These are phyloP conservation scores for Chlorencoelia australis DNA, from an alignment of 2,329 filamentous ascomycete genomes.

Conservation along the genomic window DNA sequence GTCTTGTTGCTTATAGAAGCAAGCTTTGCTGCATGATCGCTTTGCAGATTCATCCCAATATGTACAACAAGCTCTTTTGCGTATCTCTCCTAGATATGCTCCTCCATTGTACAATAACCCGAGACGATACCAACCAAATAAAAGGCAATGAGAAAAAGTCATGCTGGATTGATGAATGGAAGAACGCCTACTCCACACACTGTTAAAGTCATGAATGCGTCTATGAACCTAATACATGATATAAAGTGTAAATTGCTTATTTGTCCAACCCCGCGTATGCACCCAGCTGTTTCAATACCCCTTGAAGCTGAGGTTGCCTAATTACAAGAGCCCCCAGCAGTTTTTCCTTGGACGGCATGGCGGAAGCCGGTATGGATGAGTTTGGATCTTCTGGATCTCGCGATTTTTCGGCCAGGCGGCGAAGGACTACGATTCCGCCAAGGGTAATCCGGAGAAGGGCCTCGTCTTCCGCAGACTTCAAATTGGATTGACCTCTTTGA, in stretches of 20 bases:
- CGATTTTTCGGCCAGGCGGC: constrained; percentile 58
- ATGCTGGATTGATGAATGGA: constrained; percentile 16
- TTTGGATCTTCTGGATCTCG: constrained; percentile 43
- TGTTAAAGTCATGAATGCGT: constrained; percentile 22
- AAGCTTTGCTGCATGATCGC: constrained; percentile 11
- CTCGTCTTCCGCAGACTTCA: constrained; percentile 27
- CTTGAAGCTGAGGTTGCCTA: constrained; percentile 49
- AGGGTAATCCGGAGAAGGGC: constrained; percentile 44
- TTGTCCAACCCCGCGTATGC: constrained; percentile 48
- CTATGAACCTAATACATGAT: constrained; percentile 25
- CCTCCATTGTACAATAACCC: constrained; percentile 19
- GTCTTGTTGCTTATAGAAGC: constrained; percentile 10
- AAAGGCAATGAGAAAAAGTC: constrained; percentile 10
- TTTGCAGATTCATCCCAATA: constrained; percentile 16
- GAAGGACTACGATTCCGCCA: constrained; percentile 58
- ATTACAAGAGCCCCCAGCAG: constrained; percentile 59
- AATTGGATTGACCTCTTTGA: constrained; percentile 20
- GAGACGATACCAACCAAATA: constrained; percentile 12
- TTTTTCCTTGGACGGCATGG: constrained; percentile 56
- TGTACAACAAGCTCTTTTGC: constrained; percentile 19
- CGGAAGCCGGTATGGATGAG: constrained; percentile 45
- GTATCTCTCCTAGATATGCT: constrained; percentile 12
- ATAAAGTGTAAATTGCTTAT: constrained; percentile 18
- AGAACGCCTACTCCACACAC: constrained; percentile 25
- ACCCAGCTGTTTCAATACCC: constrained; percentile 60